Percentiles rank a stretch among this genome's conserved stretches.
These are phyloP conservation scores for Globisporangium ultimum DNA, from an alignment of 352 stramenopile species.

Conservation along the genomic window DNA sequence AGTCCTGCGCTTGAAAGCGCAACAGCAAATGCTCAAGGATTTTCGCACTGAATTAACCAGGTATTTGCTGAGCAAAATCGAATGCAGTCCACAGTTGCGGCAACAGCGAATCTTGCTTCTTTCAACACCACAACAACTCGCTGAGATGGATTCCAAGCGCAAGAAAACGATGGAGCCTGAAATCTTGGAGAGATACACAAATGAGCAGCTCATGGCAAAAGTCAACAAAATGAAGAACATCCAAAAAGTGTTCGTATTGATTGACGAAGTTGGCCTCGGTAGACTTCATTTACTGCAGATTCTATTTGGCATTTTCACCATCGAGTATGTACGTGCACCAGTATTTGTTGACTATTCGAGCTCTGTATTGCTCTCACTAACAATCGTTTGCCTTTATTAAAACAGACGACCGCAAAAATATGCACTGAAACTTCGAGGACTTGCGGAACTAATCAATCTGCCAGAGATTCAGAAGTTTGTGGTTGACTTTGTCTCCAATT, in stretches of 20 bases:
- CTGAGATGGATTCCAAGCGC: slow-evolving; percentile 31
- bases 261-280: slow-evolving; percentile 31
- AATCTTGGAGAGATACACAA: slow-evolving; percentile 40
- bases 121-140: slow-evolving; percentile 40
- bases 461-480: slow-evolving; percentile 57
- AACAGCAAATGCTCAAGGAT: slow-evolving; percentile 44
- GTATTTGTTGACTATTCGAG: background rate
- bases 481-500: slow-evolving; percentile 43
- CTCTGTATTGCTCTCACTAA: slow-evolving; percentile 1
- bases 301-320: slow-evolving; percentile 49
- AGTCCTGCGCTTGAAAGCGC: slow-evolving; percentile 31
- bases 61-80: slow-evolving; percentile 44
- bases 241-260: slow-evolving; percentile 45
- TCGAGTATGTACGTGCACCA: slow-evolving; percentile 45
- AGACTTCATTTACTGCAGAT: slow-evolving; percentile 55
- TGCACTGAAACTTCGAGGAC: slow-evolving; percentile 35
- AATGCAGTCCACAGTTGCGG: slow-evolving; percentile 47
- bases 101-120: slow-evolving; percentile 57
- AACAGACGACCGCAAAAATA: slow-evolving; percentile 39
- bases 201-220: slow-evolving; percentile 15
- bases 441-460: slow-evolving; percentile 37
- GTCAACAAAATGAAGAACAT: slow-evolving; percentile 34
- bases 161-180: slow-evolving; percentile 46
- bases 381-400: too few species aligned
- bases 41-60: slow-evolving; percentile 45